These are phyloP conservation scores for Pseudomicrostroma phylloplanum DNA, from an alignment of 1,284 basidiomycete genomes.

Conservation along the genomic window DNA sequence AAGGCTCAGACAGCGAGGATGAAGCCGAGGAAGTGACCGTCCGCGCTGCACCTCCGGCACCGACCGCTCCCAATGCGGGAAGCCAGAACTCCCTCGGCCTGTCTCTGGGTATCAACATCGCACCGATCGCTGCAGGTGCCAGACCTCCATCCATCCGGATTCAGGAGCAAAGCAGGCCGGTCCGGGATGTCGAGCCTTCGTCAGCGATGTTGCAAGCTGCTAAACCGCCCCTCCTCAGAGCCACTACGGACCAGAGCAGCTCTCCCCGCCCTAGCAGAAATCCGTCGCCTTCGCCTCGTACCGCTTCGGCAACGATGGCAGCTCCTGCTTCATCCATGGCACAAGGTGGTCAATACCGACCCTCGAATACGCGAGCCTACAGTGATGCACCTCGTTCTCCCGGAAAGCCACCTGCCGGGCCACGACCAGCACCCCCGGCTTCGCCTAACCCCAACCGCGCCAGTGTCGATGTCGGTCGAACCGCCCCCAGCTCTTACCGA, in stretches of 20 bases:
- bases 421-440: background rate
- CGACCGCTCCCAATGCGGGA: background rate
- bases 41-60: slow-evolving; percentile 7
- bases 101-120: slow-evolving; percentile 12
- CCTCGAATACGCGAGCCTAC: background rate
- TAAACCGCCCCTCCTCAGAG: background rate
- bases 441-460: slow-evolving; percentile 4
- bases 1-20: slow-evolving; percentile 31
- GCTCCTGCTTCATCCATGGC: background rate
- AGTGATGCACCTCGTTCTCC: slow-evolving; percentile 4
- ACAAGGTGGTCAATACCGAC: background rate
- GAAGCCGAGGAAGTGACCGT: slow-evolving; percentile 19
- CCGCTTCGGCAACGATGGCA: background rate
- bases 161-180: background rate
- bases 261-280: background rate
- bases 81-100: slow-evolving; percentile 17
- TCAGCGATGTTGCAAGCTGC: background rate
- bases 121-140: background rate
- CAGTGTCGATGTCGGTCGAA: background rate
- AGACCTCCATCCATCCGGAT: background rate
- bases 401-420: background rate
- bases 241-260: background rate
- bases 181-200: background rate
- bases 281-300: background rate
- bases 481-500: background rate